Base-by-base conservation (phyloP, 805 yeast genomes). In the Yamadazyma sp. region DNA sequence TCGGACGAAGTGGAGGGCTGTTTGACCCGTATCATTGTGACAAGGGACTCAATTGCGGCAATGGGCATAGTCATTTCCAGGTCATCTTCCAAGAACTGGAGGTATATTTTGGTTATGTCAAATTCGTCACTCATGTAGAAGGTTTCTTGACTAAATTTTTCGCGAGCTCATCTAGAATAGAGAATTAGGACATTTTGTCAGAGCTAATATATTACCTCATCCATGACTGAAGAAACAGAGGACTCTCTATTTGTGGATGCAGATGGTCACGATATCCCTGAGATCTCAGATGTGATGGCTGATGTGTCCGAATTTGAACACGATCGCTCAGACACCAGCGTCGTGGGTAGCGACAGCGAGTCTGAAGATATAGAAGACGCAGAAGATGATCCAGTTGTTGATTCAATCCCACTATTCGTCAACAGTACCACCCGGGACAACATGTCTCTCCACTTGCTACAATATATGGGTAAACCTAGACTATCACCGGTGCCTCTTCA, bases 21-120 rank as follows among this genome's bases (percentile, higher is more conserved):
- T 50, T 88, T 82, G 33, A 82, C 78, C 46, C 82, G 75, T 19
- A 91, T 64, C 63, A 93, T 75, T 6, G 93, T 84, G 18, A 93
- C 95, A 30, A 93, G 70, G 9, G 96, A 80, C 67, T 93, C 98
- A 54, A 93, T 93, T 23, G 99, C 99, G 28, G 99, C 99, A 22
- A 93, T 87, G 1, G 99, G 99, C 97, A 90, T 93, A 5, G 99
- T 90, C 80, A 93, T 86, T 40, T 93, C 98, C n/a, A 86, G 73
- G 63, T 93, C 97, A 35, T 89, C 96, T 49, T 77, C 78, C 45
- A 93, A 70, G 59, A 87, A 89, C 56, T 77, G 75, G 41, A 87
- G 71, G 57, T 93, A 93, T 0, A 91, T 78, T 50, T 78, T 71
- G 31, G 82, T 88, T 49, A 93, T 88, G 59, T 90, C 95, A 57